phyloP scores from a whole-genome alignment of 2,329 filamentous ascomycete species.

The Coleophoma crateriformis region DNA sequence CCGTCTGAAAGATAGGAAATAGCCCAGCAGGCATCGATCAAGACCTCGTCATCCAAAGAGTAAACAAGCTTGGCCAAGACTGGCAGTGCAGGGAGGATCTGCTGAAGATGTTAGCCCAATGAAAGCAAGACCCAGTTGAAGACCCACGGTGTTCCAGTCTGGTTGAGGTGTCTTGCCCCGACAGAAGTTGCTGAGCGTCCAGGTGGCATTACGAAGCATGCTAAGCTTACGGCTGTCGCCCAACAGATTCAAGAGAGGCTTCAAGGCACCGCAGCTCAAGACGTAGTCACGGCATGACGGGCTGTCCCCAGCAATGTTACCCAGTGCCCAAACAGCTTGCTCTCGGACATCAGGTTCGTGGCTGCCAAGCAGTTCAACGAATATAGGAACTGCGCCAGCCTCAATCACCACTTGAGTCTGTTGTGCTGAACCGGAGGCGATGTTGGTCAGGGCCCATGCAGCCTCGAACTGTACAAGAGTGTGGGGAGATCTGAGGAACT shows the following conservation, averaged over 20 bases:
- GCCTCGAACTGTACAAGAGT: constrained; percentile 98
- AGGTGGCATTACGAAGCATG: constrained; percentile 98
- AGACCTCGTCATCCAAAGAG: constrained; percentile 94
- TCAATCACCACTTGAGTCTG: constrained; percentile 99
- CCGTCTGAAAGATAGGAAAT: constrained; percentile 98
- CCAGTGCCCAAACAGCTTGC: constrained; percentile 96
- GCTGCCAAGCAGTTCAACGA: constrained; percentile 91
- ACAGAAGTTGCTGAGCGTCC: constrained; percentile 99
- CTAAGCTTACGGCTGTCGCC: constrained; percentile 98
- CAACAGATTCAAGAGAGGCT: constrained; percentile 81
- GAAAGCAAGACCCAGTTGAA: constrained; percentile 7
- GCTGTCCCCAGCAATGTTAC: constrained; percentile 98
- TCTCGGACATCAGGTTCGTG: constrained; percentile 97
- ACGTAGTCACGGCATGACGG: constrained; percentile 97
- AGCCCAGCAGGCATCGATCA: constrained; percentile 99
- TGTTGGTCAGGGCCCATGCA: constrained; percentile 98
- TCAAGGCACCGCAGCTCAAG: constrained; percentile 82
- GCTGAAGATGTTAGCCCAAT: constrained; percentile 22
- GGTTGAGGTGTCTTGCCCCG: constrained; percentile 98
- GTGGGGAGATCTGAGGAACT: constrained; percentile 95
- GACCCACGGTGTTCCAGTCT: constrained; percentile 86
- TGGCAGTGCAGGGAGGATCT: constrained; percentile 93
- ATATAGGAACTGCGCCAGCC: constrained; percentile 95
- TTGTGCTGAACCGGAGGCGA: constrained; percentile 91
- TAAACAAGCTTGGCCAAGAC: constrained; percentile 97